These are phyloP conservation scores for Hypoxylon rubiginosum DNA, from an alignment of 2,329 filamentous ascomycete genomes.

Conservation along the genomic window DNA sequence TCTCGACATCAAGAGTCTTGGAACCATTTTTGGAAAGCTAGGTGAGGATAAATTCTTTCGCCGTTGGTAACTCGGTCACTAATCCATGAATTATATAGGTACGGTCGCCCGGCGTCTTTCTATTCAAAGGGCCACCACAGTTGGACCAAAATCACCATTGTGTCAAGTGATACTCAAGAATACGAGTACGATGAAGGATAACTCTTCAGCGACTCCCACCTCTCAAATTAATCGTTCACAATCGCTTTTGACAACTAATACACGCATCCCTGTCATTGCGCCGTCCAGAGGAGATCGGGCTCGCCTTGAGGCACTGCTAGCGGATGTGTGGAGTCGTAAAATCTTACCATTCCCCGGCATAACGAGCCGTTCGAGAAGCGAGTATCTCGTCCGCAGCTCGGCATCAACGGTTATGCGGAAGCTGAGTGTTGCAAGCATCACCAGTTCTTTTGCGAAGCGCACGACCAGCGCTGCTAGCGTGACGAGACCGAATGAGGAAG, in stretches of 20 bases:
- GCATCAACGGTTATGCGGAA: slow-evolving; percentile 90
- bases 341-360: slow-evolving; percentile 87
- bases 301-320: slow-evolving; percentile 78
- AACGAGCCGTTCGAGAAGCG: slow-evolving; percentile 71
- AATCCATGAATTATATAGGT: slow-evolving; percentile 59
- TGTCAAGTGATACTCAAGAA: slow-evolving; percentile 90
- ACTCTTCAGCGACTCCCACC: slow-evolving; percentile 59
- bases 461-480: slow-evolving; percentile 68
- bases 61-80: not conserved
- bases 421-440: slow-evolving; percentile 84
- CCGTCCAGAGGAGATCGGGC: slow-evolving; percentile 82
- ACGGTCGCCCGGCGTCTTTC: slow-evolving; percentile 77
- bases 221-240: slow-evolving; percentile 80
- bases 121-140: slow-evolving; percentile 81
- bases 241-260: slow-evolving; percentile 78
- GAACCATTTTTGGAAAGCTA: slow-evolving; percentile 80
- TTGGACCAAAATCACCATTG: slow-evolving; percentile 75
- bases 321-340: slow-evolving; percentile 88
- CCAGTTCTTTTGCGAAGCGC: slow-evolving; percentile 80
- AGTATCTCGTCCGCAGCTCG: slow-evolving; percentile 81
- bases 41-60: slow-evolving; percentile 58
- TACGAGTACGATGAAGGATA: slow-evolving; percentile 76
- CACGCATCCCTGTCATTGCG: slow-evolving; percentile 76
- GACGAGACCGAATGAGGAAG: slow-evolving; percentile 50
- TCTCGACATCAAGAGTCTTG: slow-evolving; percentile 79